phyloP scores from a whole-genome alignment of 805 yeast genomes.

The Candida silvicultrix region DNA sequence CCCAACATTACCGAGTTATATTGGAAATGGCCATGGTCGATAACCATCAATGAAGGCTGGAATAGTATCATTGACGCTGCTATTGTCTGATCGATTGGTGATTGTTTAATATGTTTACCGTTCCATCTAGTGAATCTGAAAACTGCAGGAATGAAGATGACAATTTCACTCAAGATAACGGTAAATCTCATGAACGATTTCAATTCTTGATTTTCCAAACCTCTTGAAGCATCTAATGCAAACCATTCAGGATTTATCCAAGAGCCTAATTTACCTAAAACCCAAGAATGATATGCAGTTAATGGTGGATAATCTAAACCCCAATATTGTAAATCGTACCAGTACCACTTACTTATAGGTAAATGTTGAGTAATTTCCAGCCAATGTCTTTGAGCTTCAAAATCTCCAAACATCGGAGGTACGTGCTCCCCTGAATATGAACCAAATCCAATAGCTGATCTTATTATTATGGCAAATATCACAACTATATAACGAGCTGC shows the following conservation, averaged over 20 bases:
- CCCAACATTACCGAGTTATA: conserved; percentile 95
- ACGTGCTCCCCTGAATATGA: conserved; percentile 67
- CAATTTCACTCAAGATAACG: conserved; percentile 66
- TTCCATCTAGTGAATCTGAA: conserved; percentile 64
- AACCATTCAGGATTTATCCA: conserved; percentile 71
- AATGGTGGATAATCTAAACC: conserved; percentile 96
- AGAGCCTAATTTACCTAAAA: conserved; percentile 68
- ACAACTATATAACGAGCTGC: conserved; percentile 74
- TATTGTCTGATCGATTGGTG: conserved; percentile 70
- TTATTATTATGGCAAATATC: conserved; percentile 64
- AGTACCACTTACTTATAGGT: conserved; percentile 79
- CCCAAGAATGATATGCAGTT: conserved; percentile 88
- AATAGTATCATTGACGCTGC: conserved; percentile 74
- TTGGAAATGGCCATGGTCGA: conserved; percentile 98
- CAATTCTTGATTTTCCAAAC: conserved; percentile 57
- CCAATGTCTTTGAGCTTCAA: conserved; percentile 99
- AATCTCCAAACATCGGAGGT: conserved; percentile 89
- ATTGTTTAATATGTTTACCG: conserved; percentile 50
- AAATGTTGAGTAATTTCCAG: conserved; percentile 79
- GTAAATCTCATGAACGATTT: conserved; percentile 84
- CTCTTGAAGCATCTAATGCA: conserved; percentile 64
- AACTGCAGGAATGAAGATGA: conserved; percentile 76
- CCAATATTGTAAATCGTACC: conserved; percentile 87
- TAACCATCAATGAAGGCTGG: conserved; percentile 76
- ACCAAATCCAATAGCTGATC: conserved; percentile 87